A percentile compares a stretch with the other conserved stretches of the same genome.
These are phyloP conservation scores for Bipolaris victoriae DNA, from an alignment of 2,329 filamentous ascomycete genomes.

Conservation along the genomic window DNA sequence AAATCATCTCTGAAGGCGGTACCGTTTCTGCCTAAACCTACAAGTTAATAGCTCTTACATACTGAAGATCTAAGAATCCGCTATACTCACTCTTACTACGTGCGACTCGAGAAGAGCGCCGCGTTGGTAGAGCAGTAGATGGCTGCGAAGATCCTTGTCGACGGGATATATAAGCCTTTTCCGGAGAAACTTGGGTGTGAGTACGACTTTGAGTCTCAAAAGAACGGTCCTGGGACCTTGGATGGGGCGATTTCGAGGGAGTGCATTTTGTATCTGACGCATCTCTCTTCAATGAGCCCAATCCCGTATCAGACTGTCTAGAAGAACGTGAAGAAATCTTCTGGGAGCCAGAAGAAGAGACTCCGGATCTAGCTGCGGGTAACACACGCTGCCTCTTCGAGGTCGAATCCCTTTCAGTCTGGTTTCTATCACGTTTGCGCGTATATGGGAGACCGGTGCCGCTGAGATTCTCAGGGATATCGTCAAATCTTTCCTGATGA, in stretches of 20 bases:
- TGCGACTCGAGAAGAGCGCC: constrained; percentile 9
- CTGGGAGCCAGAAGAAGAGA: not conserved
- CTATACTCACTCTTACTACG: constrained; percentile 14
- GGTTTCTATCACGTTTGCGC: constrained; percentile 14
- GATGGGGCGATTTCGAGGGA: not conserved
- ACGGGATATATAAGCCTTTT: constrained; percentile 1
- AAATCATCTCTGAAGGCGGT: constrained; percentile 6
- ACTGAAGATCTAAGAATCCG: too few relatives aligned
- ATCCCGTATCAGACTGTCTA: not conserved
- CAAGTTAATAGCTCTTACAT: not conserved
- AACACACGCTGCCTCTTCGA: constrained; percentile 19
- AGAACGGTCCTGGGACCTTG: not conserved
- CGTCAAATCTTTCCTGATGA: not conserved
- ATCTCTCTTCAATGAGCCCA: not conserved
- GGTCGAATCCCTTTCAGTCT: not conserved
- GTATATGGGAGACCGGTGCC: constrained; percentile 8
- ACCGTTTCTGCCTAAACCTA: constrained; percentile 8
- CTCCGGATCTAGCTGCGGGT: not conserved
- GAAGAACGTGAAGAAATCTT: not conserved
- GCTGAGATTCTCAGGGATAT: not conserved
- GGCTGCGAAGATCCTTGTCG: not conserved
- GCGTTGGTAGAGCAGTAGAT: not conserved
- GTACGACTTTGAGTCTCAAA: not conserved
- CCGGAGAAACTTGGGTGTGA: not conserved
- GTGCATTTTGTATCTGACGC: not conserved